Conservation (phyloP, 495 filamentous ascomycete species). For the Cryomyces minteri region DNA sequence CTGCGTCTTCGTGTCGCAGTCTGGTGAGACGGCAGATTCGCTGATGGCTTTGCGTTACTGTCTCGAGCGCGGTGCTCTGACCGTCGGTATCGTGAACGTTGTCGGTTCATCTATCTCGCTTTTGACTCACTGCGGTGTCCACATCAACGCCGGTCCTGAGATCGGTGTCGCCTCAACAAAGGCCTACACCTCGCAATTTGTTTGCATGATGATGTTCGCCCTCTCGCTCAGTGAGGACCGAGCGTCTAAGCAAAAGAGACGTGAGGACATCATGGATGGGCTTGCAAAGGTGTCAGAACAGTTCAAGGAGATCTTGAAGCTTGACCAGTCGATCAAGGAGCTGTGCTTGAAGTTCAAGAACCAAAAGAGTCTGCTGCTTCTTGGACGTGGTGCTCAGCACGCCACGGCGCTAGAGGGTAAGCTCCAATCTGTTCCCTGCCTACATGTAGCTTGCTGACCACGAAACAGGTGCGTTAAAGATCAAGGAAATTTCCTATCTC, state of each 20-base stretch:
- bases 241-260: constrained; percentile 78
- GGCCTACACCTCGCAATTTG: constrained; percentile 96
- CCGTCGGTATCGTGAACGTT: constrained; percentile 94
- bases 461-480: constrained; percentile 63
- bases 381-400: constrained; percentile 90
- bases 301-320: constrained; percentile 75
- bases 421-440: constrained; percentile 1
- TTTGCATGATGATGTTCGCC: constrained; percentile 99
- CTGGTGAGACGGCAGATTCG: constrained; percentile 97
- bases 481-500: constrained; percentile 99
- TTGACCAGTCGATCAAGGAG: constrained; percentile 85
- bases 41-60: constrained; percentile 94
- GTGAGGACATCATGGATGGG: constrained; percentile 94
- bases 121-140: constrained; percentile 96
- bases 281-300: constrained; percentile 72
- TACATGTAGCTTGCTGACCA: constrained; percentile 6
- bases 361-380: constrained; percentile 86
- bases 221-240: constrained; percentile 90
- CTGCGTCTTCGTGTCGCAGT: constrained; percentile 97
- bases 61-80: constrained; percentile 87
- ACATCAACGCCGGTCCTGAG: constrained; percentile 97
- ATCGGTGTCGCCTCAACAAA: constrained; percentile 99
- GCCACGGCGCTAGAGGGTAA: constrained; percentile 88
- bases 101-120: constrained; percentile 97
- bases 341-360: constrained; percentile 85